These are phyloP conservation scores for Nicotiana tomentosiformis DNA, from an alignment of 257 asterid genomes.

Conservation along the genomic window DNA sequence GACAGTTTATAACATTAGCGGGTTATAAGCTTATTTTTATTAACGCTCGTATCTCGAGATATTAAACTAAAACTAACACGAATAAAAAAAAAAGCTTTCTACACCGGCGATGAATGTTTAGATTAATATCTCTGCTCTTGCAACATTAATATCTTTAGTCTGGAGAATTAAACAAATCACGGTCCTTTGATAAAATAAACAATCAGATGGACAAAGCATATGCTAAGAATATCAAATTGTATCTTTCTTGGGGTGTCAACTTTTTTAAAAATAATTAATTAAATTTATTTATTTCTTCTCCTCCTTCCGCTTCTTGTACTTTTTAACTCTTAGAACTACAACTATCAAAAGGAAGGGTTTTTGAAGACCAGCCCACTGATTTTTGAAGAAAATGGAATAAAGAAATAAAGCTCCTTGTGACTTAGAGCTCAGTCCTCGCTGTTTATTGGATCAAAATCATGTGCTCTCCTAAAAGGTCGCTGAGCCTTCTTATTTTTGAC, in stretches of 20 bases:
- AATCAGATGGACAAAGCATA: slow-evolving; percentile 19
- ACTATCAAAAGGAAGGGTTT: too few species aligned
- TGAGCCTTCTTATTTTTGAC: slow-evolving; percentile 26
- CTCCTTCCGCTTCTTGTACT: too few species aligned
- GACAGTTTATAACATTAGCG: background rate
- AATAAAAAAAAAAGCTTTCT: background rate
- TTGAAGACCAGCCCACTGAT: slow-evolving; percentile 7
- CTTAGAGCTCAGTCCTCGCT: slow-evolving; percentile 42
- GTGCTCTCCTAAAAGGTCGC: slow-evolving; percentile 73
- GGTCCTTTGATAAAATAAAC: background rate
- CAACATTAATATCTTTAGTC: background rate
- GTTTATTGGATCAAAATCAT: slow-evolving; percentile 54
- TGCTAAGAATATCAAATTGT: slow-evolving; percentile 26
- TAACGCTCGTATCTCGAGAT: background rate
- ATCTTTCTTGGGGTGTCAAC: slow-evolving; percentile 42
- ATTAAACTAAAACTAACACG: background rate
- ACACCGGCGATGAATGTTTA: background rate
- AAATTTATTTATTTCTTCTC: background rate
- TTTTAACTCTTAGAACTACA: background rate
- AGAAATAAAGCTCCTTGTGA: slow-evolving; percentile 22
- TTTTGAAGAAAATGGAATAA: background rate
- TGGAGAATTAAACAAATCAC: background rate
- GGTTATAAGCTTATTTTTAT: background rate
- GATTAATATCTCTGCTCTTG: background rate
- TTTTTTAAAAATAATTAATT: background rate